These are phyloP conservation scores for Juglanconis oblonga DNA, from an alignment of 2,329 filamentous ascomycete genomes.

Conservation along the genomic window DNA sequence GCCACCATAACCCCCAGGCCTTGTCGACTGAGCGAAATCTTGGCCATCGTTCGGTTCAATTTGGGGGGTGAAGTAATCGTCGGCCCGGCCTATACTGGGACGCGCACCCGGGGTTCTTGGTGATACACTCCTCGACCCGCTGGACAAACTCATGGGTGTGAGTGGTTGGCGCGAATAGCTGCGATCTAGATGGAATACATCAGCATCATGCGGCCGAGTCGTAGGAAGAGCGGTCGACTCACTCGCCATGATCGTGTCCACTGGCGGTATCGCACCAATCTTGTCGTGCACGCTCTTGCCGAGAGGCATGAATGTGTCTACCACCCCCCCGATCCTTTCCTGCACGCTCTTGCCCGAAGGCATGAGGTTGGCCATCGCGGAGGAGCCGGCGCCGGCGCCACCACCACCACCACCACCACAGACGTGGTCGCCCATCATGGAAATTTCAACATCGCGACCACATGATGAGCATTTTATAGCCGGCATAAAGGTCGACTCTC, in stretches of 20 bases:
- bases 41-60: constrained; percentile 39
- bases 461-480: constrained; percentile 87
- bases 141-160: constrained; percentile 61
- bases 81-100: constrained; percentile 39
- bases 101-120: constrained; percentile 53
- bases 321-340: constrained; percentile 36
- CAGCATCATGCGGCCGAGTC: constrained; percentile 24
- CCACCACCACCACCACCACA: constrained; percentile 46
- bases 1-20: constrained; percentile 50
- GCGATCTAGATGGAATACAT: constrained; percentile 42
- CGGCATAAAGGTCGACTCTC: constrained; percentile 70
- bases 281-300: constrained; percentile 36
- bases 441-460: constrained; percentile 74
- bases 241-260: constrained; percentile 55
- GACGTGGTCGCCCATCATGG: constrained; percentile 80
- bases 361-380: constrained; percentile 32
- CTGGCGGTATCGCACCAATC: constrained; percentile 41
- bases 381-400: constrained; percentile 18
- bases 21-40: constrained; percentile 35
- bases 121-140: constrained; percentile 60
- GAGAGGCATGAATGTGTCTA: constrained; percentile 36
- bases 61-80: constrained; percentile 44
- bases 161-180: constrained; percentile 54
- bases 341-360: constrained; percentile 34
- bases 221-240: constrained; percentile 25